Conservation (phyloP, 352 stramenopile species). For the Nannochloropsis limnetica region DNA sequence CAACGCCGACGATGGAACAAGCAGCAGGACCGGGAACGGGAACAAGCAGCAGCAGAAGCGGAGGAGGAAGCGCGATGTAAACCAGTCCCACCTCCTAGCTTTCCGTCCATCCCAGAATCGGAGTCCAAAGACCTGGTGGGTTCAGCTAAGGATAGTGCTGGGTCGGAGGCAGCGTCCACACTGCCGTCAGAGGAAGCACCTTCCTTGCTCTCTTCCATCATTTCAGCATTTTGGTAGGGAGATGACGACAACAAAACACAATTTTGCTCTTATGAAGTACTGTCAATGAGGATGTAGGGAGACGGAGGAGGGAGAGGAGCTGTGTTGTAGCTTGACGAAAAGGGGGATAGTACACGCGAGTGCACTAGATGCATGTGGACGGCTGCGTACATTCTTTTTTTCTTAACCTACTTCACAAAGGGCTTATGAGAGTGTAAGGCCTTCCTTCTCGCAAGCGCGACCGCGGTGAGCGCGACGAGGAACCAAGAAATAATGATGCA, state of each 20-base stretch:
- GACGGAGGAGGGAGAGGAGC: background rate
- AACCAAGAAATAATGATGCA: background rate
- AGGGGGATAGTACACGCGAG: background rate
- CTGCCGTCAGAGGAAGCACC: background rate
- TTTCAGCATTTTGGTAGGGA: background rate
- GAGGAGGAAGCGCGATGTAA: background rate
- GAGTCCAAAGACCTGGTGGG: background rate
- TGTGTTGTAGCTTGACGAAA: background rate
- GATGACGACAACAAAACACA: background rate
- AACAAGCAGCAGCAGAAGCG: background rate
- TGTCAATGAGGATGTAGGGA: background rate
- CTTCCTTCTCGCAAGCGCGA: background rate
- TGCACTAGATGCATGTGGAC: background rate
- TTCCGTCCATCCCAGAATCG: background rate
- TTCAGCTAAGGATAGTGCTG: background rate
- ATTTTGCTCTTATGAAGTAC: background rate
- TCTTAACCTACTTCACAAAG: background rate
- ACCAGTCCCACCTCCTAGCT: background rate
- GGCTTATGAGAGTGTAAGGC: background rate
- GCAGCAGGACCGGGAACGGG: slow-evolving; percentile 28
- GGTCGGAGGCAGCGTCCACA: background rate
- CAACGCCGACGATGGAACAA: background rate
- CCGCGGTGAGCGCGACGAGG: background rate
- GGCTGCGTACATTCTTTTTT: background rate
- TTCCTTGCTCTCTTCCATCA: background rate